These are phyloP conservation scores for Elsinoe australis DNA, from an alignment of 2,329 filamentous ascomycete genomes.

Conservation along the genomic window DNA sequence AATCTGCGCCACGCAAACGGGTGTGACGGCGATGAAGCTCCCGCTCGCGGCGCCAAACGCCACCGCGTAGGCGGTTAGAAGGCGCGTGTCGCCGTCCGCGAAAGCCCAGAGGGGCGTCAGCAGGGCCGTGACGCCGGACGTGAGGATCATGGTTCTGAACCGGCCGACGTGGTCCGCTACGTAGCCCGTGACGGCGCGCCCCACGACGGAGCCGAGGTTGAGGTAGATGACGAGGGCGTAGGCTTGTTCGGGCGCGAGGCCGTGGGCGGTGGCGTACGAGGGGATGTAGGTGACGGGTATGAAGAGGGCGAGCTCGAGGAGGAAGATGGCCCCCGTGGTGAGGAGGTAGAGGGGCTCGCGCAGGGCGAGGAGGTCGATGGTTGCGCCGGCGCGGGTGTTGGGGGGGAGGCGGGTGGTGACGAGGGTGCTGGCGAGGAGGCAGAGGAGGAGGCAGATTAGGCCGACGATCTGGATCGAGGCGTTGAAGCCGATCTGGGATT, in stretches of 20 bases:
- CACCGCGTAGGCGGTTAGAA: conserved; percentile 64
- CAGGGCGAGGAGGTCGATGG: conserved; percentile 41
- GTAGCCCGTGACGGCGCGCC: conserved; percentile 69
- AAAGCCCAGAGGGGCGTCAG: conserved; percentile 73
- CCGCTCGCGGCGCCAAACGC: conserved; percentile 78
- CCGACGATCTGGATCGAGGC: conserved; percentile 43
- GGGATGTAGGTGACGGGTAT: conserved; percentile 76
- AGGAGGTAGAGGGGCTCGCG: conserved; percentile 35
- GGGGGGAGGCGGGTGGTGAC: conserved; percentile 40
- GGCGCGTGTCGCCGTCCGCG: conserved; percentile 36
- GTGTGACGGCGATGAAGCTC: conserved; percentile 70
- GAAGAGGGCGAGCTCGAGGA: conserved; percentile 45
- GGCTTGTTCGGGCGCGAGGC: conserved; percentile 60
- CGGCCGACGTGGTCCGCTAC: conserved; percentile 71
- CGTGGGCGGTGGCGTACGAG: conserved; percentile 57
- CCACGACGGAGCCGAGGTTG: conserved; percentile 72
- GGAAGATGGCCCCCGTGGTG: conserved; percentile 40
- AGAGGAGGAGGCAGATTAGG: conserved; percentile 40
- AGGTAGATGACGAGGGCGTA: conserved; percentile 75
- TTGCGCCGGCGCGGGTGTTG: conserved; percentile 36
- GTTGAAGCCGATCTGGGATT: conserved; percentile 39
- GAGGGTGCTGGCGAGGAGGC: conserved; percentile 35
- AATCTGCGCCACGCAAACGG: conserved; percentile 74
- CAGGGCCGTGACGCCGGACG: conserved; percentile 55
- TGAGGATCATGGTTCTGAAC: conserved; percentile 75